These are phyloP conservation scores for Debaryomyces coudertii DNA, from an alignment of 1,139 yeast genomes.

Conservation along the genomic window DNA sequence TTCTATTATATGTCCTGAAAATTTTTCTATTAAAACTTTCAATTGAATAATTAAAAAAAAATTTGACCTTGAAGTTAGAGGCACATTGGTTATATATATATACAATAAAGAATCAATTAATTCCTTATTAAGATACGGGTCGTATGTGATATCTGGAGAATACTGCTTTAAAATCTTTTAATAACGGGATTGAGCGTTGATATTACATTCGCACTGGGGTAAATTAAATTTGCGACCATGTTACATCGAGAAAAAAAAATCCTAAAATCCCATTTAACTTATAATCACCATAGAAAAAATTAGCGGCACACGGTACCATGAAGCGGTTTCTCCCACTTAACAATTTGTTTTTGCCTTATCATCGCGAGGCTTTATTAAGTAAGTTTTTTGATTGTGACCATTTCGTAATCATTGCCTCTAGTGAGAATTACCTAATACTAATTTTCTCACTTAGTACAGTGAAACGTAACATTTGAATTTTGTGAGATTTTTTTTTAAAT, in stretches of 20 bases:
- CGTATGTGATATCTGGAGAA: conserved; percentile 1
- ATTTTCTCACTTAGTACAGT: not conserved
- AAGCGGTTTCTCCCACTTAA: conserved; percentile 1
- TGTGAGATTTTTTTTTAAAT: not conserved
- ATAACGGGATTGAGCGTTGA: conserved; percentile 2
- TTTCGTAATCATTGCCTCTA: not conserved
- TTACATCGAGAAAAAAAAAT: not conserved
- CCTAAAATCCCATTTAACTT: conserved; percentile 4
- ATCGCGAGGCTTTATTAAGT: not conserved
- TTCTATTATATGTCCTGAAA: not conserved
- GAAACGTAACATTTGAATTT: not conserved
- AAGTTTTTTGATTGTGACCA: not conserved
- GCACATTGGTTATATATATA: not conserved
- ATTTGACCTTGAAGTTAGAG: not conserved
- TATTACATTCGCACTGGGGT: conserved; percentile 9
- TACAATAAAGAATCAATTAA: not conserved
- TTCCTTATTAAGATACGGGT: not conserved
- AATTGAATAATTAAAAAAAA: not conserved
- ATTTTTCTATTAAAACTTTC: not conserved
- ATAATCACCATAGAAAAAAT: not conserved
- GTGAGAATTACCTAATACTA: not conserved
- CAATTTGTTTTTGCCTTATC: not conserved
- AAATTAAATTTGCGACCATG: conserved; percentile 8
- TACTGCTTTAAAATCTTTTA: not conserved
- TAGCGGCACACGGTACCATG: not conserved